Evolutionary conservation across 768 basidiomycete genomes (phyloP), one percentile per base, ranked within the genome.

Genomic region (Phylloporus sp.): DNA sequence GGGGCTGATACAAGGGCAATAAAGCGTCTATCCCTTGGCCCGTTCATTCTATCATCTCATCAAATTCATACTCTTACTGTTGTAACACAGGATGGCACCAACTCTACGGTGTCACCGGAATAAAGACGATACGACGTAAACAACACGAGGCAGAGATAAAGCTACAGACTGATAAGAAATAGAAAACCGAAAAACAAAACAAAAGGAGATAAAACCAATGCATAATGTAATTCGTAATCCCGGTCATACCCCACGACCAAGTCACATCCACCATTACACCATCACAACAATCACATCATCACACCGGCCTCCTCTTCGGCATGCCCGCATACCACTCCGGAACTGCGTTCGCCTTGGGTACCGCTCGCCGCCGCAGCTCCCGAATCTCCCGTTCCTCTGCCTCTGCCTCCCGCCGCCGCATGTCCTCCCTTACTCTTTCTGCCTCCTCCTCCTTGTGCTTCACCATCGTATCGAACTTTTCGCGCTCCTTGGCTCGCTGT

Each of bases 251-350:
- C 59, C 45, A 38, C 51, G 34, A 52, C 40, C 46, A 45, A 49
- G 24, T 53, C 62, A 54, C 52, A 54, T 56, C 45, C 18, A 36
- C 42, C 24, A 32, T 32, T 15, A 32, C 31, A 32, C 41, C 42
- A 52, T 47, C 58, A 35, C 35, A n/a, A 18, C 11, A 16, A 11
- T 61, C 59, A 53, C 53, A 55, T 48, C 49, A 35, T 49, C 52
- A 54, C 45, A 2, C 69, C 66, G 24, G 24, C 61, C 65, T 68
- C 69, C 73, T 80, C 77, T 77, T 87, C 59, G 85, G 85, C 64
- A 78, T 81, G 38, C 78, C 77, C 57, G 78, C 81, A 60, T 90
- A 90, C 88, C 88, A 90, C 56, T 82, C 84, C 11, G 88, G 88
- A 23, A 90, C 76, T 59, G 80, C 80, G 63, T 88, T 76, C 41